These are phyloP conservation scores for Omphalotus olearius DNA, from an alignment of 1,284 basidiomycete species.

Conservation along the genomic window DNA sequence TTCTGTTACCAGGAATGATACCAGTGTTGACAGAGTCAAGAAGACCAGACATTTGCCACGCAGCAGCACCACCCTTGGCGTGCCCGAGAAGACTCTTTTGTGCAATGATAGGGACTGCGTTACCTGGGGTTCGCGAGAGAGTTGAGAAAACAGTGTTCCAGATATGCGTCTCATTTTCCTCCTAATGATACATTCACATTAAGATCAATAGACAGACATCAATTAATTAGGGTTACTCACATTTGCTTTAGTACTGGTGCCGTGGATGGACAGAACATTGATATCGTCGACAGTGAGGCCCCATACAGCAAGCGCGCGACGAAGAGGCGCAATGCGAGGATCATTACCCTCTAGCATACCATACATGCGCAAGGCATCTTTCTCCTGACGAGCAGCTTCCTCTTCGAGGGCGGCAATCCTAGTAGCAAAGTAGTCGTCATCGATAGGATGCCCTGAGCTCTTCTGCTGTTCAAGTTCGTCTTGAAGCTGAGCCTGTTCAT, in stretches of 20 bases:
- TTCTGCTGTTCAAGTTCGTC: constrained; percentile 70
- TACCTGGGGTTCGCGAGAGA: constrained; percentile 86
- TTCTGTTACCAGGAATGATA: constrained; percentile 95
- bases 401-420: constrained; percentile 82
- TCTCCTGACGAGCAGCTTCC: constrained; percentile 88
- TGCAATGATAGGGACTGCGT: constrained; percentile 94
- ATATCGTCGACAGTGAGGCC: constrained; percentile 92
- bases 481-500: constrained; percentile 82
- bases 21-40: constrained; percentile 85
- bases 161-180: constrained; percentile 96
- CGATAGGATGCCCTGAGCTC: constrained; percentile 46
- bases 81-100: constrained; percentile 97
- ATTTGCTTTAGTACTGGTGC: constrained; percentile 95
- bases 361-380: constrained; percentile 83
- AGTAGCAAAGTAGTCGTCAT: constrained; percentile 67
- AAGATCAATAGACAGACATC: constrained; percentile 3
- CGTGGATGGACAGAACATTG: constrained; percentile 86
- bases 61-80: constrained; percentile 95
- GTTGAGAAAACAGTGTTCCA: constrained; percentile 93
- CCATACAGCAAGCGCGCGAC: constrained; percentile 95
- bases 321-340: constrained; percentile 83
- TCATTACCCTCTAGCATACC: constrained; percentile 93
- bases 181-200: constrained; percentile 35
- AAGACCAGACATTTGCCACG: constrained; percentile 96
- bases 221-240: constrained; percentile 30